Evolutionary conservation across 371 early-diverging fungal genomes (phyloP), one percentile per base, ranked within the genome.

Genomic region (Mucor circinelloides): DNA sequence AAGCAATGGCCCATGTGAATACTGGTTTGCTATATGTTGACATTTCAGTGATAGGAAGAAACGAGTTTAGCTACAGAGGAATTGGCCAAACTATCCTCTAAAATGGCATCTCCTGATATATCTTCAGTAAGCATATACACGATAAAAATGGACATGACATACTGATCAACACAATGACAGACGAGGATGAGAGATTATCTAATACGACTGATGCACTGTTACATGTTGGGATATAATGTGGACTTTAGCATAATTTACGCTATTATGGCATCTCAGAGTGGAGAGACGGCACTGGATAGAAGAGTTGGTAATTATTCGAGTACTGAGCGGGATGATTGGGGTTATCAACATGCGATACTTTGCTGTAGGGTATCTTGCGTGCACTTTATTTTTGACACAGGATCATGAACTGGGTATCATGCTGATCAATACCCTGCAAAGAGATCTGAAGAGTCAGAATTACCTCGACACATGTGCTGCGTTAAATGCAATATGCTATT

Each of bases 231-330:
- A 2, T 78, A 84, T 55, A 58, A 78, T 55, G 81, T 84, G 0
- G 81, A 81, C 42, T 85, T 87, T 66, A 80, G 85, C 23, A 64
- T 80, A 9, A 82, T 85, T 52, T 75, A 83, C 67, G 85, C 87
- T 1, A 79, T 87, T 27, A 87, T 82, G 80, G 69, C 81, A 10
- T 73, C 81, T 19, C 87, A 85, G 48, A 83, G 85, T 69, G 85
- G 83, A 6, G 79, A 83, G 32, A 77, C 69, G 3, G 66, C 64
- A 7, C 71, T 58, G 9, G 82, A 87, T 25, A 77, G 80, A 60
- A 75, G 83, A 50, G 68, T 78, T 36, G 87, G 86, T 83, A 74
- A 57, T 8, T 13, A 40, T 30, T 27, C 9, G 19, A 6, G 42
- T 19, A 23, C 8, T 21, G 9, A 50, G 21, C 9, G 8, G 12